Evolutionary conservation across 768 basidiomycete species (phyloP).

Genomic region (Pulveroboletus sp.): DNA sequence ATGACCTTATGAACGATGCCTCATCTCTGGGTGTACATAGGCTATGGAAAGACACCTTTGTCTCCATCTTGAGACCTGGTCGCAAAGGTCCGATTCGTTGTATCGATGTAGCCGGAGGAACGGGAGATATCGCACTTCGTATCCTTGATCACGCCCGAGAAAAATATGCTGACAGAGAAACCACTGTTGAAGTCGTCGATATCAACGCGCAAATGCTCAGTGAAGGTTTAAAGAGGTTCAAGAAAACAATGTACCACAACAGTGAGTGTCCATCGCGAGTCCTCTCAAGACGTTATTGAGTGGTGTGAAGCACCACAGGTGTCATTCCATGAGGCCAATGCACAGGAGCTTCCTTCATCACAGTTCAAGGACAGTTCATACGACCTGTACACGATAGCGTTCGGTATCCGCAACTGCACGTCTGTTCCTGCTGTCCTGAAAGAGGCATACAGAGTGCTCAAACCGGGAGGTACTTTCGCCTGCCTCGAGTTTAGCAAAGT

Average conservation of each 20-base stretch:
- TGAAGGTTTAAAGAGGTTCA: conserved; percentile 85
- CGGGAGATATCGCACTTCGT: conserved; percentile 93
- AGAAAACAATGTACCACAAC: conserved; percentile 97
- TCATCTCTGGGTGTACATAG: conserved; percentile 95
- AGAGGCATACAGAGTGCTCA: conserved; percentile 91
- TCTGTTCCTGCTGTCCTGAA: conserved; percentile 81
- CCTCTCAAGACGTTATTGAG: conserved; percentile 2
- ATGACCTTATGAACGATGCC: conserved; percentile 99
- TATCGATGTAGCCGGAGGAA: conserved; percentile 96
- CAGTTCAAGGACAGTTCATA: conserved; percentile 79
- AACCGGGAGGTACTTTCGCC: conserved; percentile 92
- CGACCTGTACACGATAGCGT: conserved; percentile 97
- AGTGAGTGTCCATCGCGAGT: conserved; percentile 48
- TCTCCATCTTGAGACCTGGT: conserved; percentile 71
- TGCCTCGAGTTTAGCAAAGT: conserved; percentile 97
- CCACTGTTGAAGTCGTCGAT: conserved; percentile 84
- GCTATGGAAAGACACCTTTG: conserved; percentile 93
- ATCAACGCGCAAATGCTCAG: conserved; percentile 95
- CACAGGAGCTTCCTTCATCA: conserved; percentile 65
- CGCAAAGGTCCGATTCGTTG: conserved; percentile 70
- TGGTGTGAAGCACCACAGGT: conserved; percentile 74
- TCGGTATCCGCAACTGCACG: conserved; percentile 97
- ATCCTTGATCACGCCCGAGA: conserved; percentile 89
- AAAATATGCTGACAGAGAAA: conserved; percentile 85
- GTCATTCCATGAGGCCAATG: conserved; percentile 89